Percentiles rank a stretch among this genome's conserved stretches.
Evolutionary conservation across 1,284 basidiomycete species (phyloP).

Genomic region (Hymenochaete sp.): DNA sequence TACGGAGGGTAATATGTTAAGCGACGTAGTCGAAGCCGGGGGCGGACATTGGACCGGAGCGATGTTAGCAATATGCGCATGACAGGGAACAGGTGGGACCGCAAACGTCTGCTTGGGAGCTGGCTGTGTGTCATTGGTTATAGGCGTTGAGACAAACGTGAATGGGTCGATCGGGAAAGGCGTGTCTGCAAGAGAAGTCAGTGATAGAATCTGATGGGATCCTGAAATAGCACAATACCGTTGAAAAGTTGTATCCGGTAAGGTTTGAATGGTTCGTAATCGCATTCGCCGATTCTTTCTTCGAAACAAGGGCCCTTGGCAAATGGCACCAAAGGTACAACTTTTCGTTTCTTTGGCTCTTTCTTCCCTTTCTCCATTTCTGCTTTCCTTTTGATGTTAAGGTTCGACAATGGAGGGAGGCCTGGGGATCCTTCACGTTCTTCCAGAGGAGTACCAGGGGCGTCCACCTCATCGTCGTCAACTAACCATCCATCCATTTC

Average conservation of each 20-base stretch:
- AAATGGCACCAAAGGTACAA: constrained; percentile 67
- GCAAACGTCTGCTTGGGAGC: constrained; percentile 25
- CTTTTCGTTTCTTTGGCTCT: constrained; percentile 57
- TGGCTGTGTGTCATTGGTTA: constrained; percentile 26
- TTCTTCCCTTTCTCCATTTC: constrained; percentile 37
- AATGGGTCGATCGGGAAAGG: constrained; percentile 71
- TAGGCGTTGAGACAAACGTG: constrained; percentile 49
- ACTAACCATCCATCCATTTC: constrained; percentile 68
- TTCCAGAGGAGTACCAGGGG: constrained; percentile 31
- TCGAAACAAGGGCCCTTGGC: constrained; percentile 75
- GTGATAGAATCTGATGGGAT: constrained; percentile 2
- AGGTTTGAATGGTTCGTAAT: constrained; percentile 53
- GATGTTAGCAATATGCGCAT: too few species aligned
- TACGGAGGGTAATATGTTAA: constrained; percentile 15
- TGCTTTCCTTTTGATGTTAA: constrained; percentile 44
- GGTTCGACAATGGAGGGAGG: constrained; percentile 30
- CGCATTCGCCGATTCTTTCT: constrained; percentile 46
- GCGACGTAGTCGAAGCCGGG: constrained; percentile 13
- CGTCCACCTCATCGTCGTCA: constrained; percentile 60
- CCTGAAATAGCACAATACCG: constrained; percentile 34
- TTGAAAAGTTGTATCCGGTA: constrained; percentile 74
- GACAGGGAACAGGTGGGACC: constrained; percentile 33
- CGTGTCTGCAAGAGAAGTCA: constrained; percentile 43
- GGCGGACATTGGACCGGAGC: too few species aligned
- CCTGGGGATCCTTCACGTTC: constrained; percentile 34